Percentiles rank a stretch among this genome's conserved stretches.
These are phyloP conservation scores for Penicillium canariense DNA, from an alignment of 495 filamentous ascomycete genomes.

Conservation along the genomic window DNA sequence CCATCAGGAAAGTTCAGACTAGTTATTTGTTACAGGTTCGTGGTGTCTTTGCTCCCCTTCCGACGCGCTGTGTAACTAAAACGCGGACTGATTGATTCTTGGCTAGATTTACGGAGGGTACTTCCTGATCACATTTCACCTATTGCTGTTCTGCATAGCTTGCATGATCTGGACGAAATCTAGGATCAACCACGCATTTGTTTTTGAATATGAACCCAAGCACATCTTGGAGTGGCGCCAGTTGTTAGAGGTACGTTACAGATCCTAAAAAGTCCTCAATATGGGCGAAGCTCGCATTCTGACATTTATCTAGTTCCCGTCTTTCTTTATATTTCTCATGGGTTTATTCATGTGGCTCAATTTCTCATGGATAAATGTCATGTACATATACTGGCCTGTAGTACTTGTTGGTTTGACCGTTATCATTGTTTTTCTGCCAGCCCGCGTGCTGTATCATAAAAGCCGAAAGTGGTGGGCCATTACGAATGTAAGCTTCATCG, in stretches of 20 bases:
- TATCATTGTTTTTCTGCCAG: slow-evolving; percentile 70
- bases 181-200: slow-evolving; percentile 93
- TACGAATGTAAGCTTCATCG: slow-evolving; percentile 64
- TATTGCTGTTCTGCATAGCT: slow-evolving; percentile 72
- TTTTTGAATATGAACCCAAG: slow-evolving; percentile 91
- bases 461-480: slow-evolving; percentile 81
- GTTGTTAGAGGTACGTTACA: slow-evolving; percentile 60
- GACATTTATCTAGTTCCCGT: slow-evolving; percentile 56
- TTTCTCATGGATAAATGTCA: slow-evolving; percentile 64
- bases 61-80: not conserved
- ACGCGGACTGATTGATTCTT: slow-evolving; percentile 22
- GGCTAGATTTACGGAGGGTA: slow-evolving; percentile 79
- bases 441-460: slow-evolving; percentile 68
- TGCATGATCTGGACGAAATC: slow-evolving; percentile 76
- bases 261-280: not conserved
- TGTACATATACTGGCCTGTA: slow-evolving; percentile 89
- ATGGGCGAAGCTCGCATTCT: slow-evolving; percentile 1
- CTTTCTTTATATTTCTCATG: slow-evolving; percentile 71
- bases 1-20: slow-evolving; percentile 49
- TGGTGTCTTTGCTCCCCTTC: slow-evolving; percentile 8
- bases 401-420: slow-evolving; percentile 67
- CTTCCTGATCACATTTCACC: slow-evolving; percentile 71
- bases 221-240: slow-evolving; percentile 87
- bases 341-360: slow-evolving; percentile 85
- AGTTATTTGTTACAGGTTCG: slow-evolving; percentile 73